Evolutionary conservation across 2,329 filamentous ascomycete species (phyloP).

Genomic region (Leptodontidium sp.): DNA sequence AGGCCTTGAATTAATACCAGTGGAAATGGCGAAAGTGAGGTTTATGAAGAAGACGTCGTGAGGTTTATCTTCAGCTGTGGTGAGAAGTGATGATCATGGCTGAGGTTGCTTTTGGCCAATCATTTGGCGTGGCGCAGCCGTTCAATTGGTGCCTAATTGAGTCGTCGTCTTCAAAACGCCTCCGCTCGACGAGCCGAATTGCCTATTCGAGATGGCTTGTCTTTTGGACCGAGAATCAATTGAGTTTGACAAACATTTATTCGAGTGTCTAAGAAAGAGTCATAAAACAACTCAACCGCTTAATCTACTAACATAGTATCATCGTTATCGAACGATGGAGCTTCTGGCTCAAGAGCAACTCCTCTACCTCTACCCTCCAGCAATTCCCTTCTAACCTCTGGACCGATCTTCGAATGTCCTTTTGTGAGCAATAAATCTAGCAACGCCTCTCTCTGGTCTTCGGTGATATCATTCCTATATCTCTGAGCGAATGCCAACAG

Average conservation of each 20-base stretch:
- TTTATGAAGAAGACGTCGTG: neutral
- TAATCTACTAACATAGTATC: constrained; percentile 85
- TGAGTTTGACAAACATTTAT: constrained; percentile 22
- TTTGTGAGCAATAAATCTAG: constrained; percentile 85
- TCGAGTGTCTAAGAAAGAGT: constrained; percentile 12
- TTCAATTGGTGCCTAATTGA: constrained; percentile 24
- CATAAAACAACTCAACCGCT: constrained; percentile 22
- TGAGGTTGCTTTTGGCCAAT: constrained; percentile 20
- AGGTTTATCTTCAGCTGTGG: constrained; percentile 18
- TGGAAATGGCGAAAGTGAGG: neutral
- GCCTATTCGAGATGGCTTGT: neutral
- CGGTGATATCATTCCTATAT: constrained; percentile 95
- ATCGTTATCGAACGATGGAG: constrained; percentile 72
- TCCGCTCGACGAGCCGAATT: constrained; percentile 10
- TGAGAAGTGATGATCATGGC: constrained; percentile 20
- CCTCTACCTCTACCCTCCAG: constrained; percentile 88
- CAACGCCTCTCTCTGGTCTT: constrained; percentile 91
- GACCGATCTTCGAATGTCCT: constrained; percentile 87
- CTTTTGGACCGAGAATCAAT: neutral
- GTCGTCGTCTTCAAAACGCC: constrained; percentile 17
- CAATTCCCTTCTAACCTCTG: constrained; percentile 88
- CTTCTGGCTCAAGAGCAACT: constrained; percentile 68
- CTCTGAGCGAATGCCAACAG: constrained; percentile 91
- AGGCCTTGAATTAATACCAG: too few relatives aligned
- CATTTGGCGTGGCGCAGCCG: constrained; percentile 27